Conservation (phyloP, 106 monocot genomes). For the Allium fistulosum region DNA sequence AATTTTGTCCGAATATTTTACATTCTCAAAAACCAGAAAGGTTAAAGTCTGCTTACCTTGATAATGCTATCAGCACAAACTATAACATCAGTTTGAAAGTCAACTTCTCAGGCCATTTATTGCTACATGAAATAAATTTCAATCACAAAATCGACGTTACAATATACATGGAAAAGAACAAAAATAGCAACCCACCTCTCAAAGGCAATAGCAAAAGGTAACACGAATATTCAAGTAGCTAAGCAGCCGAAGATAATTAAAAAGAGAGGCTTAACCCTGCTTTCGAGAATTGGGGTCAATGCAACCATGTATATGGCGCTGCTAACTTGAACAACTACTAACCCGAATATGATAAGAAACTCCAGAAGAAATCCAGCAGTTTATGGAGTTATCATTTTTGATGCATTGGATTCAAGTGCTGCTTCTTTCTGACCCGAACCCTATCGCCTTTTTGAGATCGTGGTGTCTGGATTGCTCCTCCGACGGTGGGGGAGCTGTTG, state of each 20-base stretch:
- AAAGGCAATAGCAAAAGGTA: slow-evolving; percentile 27
- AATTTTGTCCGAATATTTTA: neutral
- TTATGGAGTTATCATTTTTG: no score
- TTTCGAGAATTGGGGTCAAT: slow-evolving; percentile 26
- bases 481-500: no score
- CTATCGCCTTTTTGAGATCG: no score
- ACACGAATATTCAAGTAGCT: no score
- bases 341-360: slow-evolving; percentile 21
- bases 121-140: slow-evolving; percentile 14
- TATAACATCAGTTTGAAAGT: slow-evolving; percentile 23
- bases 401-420: no score
- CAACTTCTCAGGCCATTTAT: slow-evolving; percentile 53
- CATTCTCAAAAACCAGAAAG: neutral
- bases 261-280: slow-evolving; percentile 45
- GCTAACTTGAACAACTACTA: slow-evolving; percentile 33
- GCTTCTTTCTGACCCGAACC: no score
- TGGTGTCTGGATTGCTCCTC: no score
- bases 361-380: no score
- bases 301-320: slow-evolving; percentile 37
- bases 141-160: neutral
- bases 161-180: neutral
- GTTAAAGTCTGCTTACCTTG: slow-evolving; percentile 30
- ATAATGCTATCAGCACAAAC: slow-evolving; percentile 37
- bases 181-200: slow-evolving; percentile 30
- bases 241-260: slow-evolving; percentile 15